Conservation (phyloP, 495 filamentous ascomycete species). For the Tetracladium marchalianum region DNA sequence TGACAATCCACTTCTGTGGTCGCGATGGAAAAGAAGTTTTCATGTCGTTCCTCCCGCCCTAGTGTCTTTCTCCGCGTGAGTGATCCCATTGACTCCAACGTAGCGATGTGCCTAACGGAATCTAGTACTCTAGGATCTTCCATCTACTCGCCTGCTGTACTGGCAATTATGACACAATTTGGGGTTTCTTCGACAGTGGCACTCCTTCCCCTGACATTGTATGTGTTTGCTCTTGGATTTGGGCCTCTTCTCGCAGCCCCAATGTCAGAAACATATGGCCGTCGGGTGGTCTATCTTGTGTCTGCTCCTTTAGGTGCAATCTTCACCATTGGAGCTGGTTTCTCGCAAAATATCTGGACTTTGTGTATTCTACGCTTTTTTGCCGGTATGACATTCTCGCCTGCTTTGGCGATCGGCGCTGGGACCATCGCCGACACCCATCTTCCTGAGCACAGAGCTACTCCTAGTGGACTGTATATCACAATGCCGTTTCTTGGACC, state of each 20-base stretch:
- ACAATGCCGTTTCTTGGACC: constrained; percentile 49
- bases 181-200: constrained; percentile 38
- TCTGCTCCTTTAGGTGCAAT: constrained; percentile 42
- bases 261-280: constrained; percentile 45
- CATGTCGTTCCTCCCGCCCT: constrained; percentile 37
- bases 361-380: constrained; percentile 52
- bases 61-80: constrained; percentile 33
- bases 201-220: constrained; percentile 44
- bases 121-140: constrained; percentile 43
- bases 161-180: constrained; percentile 34
- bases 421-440: constrained; percentile 47
- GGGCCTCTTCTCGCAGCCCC: constrained; percentile 51
- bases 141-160: constrained; percentile 37
- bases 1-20: constrained; percentile 54
- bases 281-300: constrained; percentile 41
- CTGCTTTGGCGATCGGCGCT: constrained; percentile 42
- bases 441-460: constrained; percentile 29
- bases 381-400: constrained; percentile 46
- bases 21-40: constrained; percentile 34
- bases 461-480: constrained; percentile 38
- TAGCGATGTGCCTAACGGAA: not conserved
- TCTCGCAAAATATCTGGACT: constrained; percentile 43
- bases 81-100: not conserved
- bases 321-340: constrained; percentile 52
- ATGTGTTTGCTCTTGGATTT: constrained; percentile 45